Conservation (phyloP, 148 eudicot genomes). For the Cornus kousa region DNA sequence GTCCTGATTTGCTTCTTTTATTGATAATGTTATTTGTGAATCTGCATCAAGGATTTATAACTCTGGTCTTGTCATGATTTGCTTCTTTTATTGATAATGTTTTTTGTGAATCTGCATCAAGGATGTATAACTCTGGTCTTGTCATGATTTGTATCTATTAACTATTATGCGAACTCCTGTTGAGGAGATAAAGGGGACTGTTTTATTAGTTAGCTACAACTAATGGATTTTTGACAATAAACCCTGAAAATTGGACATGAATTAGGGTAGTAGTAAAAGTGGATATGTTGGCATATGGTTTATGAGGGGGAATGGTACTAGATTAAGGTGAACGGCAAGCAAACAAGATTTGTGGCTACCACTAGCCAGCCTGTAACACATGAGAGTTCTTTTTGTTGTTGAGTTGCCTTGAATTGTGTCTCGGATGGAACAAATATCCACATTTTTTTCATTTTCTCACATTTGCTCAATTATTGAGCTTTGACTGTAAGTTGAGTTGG, state of each 20-base stretch:
- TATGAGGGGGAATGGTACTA: not conserved
- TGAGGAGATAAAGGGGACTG: not conserved
- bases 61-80: not conserved
- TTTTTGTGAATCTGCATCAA: not conserved
- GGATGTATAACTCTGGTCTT: not conserved
- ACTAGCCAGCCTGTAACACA: not conserved
- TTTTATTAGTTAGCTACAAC: not conserved
- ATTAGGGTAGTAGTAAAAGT: not conserved
- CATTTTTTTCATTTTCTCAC: not conserved
- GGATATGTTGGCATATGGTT: not conserved
- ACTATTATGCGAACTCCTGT: not conserved
- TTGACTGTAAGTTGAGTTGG: not conserved
- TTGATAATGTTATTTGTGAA: not conserved
- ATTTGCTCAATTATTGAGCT: not conserved
- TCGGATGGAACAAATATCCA: not conserved
- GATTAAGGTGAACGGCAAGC: not conserved
- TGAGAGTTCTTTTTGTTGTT: not conserved
- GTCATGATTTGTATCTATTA: not conserved
- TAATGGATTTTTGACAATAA: not conserved
- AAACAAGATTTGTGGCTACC: not conserved
- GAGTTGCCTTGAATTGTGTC: not conserved
- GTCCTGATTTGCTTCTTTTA: not conserved
- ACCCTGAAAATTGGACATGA: not conserved
- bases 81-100: not conserved
- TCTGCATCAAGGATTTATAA: not conserved